Conservation (phyloP, 768 basidiomycete genomes). For the Psilocybe cyanescens region DNA sequence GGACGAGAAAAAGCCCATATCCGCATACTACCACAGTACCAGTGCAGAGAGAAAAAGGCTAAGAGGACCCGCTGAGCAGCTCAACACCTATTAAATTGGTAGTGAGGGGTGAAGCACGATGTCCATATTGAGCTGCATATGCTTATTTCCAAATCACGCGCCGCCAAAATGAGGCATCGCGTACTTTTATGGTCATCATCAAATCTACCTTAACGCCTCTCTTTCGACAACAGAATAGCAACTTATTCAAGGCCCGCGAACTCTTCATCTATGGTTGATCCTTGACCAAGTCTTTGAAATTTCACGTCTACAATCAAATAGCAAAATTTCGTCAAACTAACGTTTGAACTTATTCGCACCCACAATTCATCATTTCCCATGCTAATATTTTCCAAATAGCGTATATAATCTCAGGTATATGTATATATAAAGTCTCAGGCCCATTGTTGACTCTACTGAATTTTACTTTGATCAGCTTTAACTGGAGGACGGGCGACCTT, state of each 20-base stretch:
- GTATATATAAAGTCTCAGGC: too few species aligned
- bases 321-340: too few species aligned
- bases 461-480: too few species aligned
- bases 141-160: slow-evolving; percentile 7
- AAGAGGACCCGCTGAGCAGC: not conserved
- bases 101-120: slow-evolving; percentile 11
- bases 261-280: too few species aligned
- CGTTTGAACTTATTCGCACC: too few species aligned
- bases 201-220: too few species aligned
- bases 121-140: not conserved
- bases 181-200: not conserved
- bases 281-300: too few species aligned
- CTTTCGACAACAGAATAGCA: too few species aligned
- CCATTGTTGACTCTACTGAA: not conserved
- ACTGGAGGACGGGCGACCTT: too few species aligned
- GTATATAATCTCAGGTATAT: too few species aligned
- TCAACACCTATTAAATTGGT: not conserved
- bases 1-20: slow-evolving; percentile 60
- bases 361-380: not conserved
- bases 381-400: not conserved
- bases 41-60: not conserved
- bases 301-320: too few species aligned
- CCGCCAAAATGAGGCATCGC: not conserved
- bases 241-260: too few species aligned
- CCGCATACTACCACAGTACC: slow-evolving; percentile 33